Evolutionary conservation across 2,329 filamentous ascomycete genomes (phyloP).

Genomic region (Fusarium robinianum): DNA sequence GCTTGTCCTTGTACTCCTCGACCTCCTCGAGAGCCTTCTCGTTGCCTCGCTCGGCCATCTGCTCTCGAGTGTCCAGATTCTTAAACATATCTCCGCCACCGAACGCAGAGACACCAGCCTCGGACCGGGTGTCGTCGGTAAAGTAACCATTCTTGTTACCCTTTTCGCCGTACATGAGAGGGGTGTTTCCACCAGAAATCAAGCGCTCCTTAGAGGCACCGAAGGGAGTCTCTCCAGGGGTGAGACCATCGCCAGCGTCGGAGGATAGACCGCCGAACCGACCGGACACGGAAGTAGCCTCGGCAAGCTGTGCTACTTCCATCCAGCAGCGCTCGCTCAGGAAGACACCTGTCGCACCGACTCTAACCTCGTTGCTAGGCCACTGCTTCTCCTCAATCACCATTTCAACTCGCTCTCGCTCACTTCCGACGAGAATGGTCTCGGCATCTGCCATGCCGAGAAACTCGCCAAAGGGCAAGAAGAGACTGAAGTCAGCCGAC

Average conservation of each 20-base stretch:
- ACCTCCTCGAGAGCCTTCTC: constrained; percentile 89
- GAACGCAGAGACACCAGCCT: constrained; percentile 89
- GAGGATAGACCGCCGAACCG: constrained; percentile 46
- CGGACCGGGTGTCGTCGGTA: constrained; percentile 85
- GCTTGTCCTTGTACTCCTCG: constrained; percentile 77
- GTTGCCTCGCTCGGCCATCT: constrained; percentile 94
- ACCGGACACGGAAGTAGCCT: constrained; percentile 59
- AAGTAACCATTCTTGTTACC: constrained; percentile 81
- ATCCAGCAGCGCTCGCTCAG: constrained; percentile 96
- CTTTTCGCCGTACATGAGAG: constrained; percentile 73
- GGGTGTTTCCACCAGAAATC: constrained; percentile 57
- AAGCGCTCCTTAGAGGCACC: constrained; percentile 66
- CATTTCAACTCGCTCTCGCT: constrained; percentile 87
- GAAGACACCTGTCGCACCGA: constrained; percentile 93
- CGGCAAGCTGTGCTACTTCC: constrained; percentile 77
- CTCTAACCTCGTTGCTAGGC: constrained; percentile 87
- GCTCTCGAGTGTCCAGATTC: constrained; percentile 89
- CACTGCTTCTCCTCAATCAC: constrained; percentile 92
- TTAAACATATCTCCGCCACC: constrained; percentile 97
- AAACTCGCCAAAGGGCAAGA: constrained; percentile 95
- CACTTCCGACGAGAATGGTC: constrained; percentile 84
- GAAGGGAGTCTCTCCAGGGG: constrained; percentile 63
- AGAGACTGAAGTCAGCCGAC: constrained; percentile 93
- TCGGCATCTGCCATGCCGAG: constrained; percentile 85
- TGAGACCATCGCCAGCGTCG: constrained; percentile 65